Percentiles rank a stretch among this genome's conserved stretches.
These are phyloP conservation scores for Phialemonium atrogriseum DNA, from an alignment of 2,329 filamentous ascomycete genomes.

Conservation along the genomic window DNA sequence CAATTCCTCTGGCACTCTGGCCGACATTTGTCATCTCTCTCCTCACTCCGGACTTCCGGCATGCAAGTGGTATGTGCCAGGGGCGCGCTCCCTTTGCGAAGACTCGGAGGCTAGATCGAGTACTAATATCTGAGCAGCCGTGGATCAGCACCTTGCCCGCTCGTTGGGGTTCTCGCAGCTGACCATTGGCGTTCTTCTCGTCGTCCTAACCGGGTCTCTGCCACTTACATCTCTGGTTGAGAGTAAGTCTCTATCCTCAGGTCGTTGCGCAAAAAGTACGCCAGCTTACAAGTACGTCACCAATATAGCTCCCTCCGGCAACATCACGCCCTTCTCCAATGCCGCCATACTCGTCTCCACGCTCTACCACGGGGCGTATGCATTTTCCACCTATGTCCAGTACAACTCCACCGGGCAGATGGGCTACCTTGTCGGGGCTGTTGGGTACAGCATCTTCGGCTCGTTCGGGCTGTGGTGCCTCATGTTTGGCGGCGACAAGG, in stretches of 20 bases:
- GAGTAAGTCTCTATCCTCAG: conserved; percentile 17
- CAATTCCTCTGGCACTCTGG: conserved; percentile 36
- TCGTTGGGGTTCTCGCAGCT: conserved; percentile 61
- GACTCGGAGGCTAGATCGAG: no score
- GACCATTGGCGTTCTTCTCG: conserved; percentile 51
- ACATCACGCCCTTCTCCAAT: conserved; percentile 53
- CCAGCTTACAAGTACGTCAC: conserved; percentile 2
- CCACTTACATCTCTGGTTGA: conserved; percentile 49
- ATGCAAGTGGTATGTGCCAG: conserved; percentile 23
- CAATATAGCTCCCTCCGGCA: conserved; percentile 21
- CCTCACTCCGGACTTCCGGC: conserved; percentile 24
- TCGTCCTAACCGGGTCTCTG: conserved; percentile 63
- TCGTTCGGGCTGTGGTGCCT: conserved; percentile 56
- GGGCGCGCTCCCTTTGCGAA: no score
- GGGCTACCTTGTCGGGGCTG: conserved; percentile 51
- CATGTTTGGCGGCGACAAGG: conserved; percentile 29
- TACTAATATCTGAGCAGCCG: conserved; percentile 25
- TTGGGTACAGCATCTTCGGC: conserved; percentile 48
- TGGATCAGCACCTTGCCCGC: conserved; percentile 68
- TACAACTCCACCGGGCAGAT: conserved; percentile 49
- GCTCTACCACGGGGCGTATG: conserved; percentile 53
- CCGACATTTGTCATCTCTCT: conserved; percentile 38
- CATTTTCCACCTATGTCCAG: conserved; percentile 61
- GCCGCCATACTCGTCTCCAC: conserved; percentile 60
- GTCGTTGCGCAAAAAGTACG: neutral